Evolutionary conservation across 1,139 yeast species (phyloP), one percentile per base, ranked within the genome.

Genomic region (Kodamaea sp.): DNA sequence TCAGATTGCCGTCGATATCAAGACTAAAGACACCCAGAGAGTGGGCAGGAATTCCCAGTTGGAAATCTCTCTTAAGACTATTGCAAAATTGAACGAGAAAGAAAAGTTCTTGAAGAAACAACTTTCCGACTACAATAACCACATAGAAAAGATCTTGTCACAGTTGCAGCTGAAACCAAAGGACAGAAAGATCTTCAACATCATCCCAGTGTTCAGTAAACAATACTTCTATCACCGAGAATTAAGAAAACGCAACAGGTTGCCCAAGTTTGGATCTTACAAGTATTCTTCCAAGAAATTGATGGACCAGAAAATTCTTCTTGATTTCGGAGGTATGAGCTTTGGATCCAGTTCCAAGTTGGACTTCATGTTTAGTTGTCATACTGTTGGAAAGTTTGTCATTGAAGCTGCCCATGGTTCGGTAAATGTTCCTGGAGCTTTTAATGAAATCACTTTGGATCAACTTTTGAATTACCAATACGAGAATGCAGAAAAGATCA

Each of bases 1-100:
- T 53, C 88, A 85, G 42, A 83, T 92, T 42, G 96, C 96, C 0
- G 63, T 75, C 34, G 97, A 94, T 46, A 88, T 92, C 47, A 80
- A 82, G 51, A 79, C 87, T 25, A 89, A 89, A 50, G 81, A 82
- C 44, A 76, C 79, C 36, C 84, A 85, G 15, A 73, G 95, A 41
- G 58, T 74, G 11, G 67, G 75, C 23, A 69, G 95, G 18, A 70
- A 71, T 34, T 70, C 75, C 24, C 95, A 88, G 50, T 62, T 86
- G 39, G 70, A 67, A 13, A 66, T 78, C 15, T 81, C 90, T 2
- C 59, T 69, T 24, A 76, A 73, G 27, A 83, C 95, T 0, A 57
- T 84, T 37, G 62, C 66, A 5, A 77, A 82, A 44, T 63, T 88
- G 44, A 61, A 64, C 15, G 82, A 78, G 35, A 86, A 86, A 56